These are phyloP conservation scores for Diaporthe aspalathi DNA, from an alignment of 2,329 filamentous ascomycete genomes.

Conservation along the genomic window DNA sequence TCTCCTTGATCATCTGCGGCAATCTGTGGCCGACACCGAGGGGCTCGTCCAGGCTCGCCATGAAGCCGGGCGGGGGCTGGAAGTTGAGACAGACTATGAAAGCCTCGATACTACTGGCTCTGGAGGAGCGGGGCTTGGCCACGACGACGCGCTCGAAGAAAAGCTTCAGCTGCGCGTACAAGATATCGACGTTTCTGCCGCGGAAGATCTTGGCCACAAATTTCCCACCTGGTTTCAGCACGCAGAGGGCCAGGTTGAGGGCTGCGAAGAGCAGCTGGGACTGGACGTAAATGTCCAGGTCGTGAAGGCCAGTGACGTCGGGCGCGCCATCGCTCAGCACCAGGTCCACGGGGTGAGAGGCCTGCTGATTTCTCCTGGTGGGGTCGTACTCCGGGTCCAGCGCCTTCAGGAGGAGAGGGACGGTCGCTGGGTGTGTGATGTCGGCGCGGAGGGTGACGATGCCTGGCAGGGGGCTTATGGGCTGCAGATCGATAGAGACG, in stretches of 20 bases:
- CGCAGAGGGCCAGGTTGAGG: constrained; percentile 91
- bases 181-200: constrained; percentile 91
- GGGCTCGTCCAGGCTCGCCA: constrained; percentile 79
- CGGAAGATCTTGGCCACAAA: constrained; percentile 99
- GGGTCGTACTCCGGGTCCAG: constrained; percentile 78
- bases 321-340: constrained; percentile 96
- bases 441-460: constrained; percentile 94
- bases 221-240: constrained; percentile 90
- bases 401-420: constrained; percentile 86
- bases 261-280: constrained; percentile 95
- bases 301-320: constrained; percentile 95
- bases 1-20: constrained; percentile 60
- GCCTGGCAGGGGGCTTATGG: constrained; percentile 92
- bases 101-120: constrained; percentile 96
- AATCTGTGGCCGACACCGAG: constrained; percentile 73
- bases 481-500: constrained; percentile 94
- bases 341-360: constrained; percentile 85
- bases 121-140: constrained; percentile 91
- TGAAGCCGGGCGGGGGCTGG: constrained; percentile 79
- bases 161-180: constrained; percentile 92
- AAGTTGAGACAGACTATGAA: constrained; percentile 97
- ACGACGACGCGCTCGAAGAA: constrained; percentile 91
- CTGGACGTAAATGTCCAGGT: constrained; percentile 98
- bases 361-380: constrained; percentile 58
- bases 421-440: constrained; percentile 96